A percentile compares a stretch with the other conserved stretches of the same genome.
phyloP scores from a whole-genome alignment of 179 eudicot species.

The Beta lomatogona region DNA sequence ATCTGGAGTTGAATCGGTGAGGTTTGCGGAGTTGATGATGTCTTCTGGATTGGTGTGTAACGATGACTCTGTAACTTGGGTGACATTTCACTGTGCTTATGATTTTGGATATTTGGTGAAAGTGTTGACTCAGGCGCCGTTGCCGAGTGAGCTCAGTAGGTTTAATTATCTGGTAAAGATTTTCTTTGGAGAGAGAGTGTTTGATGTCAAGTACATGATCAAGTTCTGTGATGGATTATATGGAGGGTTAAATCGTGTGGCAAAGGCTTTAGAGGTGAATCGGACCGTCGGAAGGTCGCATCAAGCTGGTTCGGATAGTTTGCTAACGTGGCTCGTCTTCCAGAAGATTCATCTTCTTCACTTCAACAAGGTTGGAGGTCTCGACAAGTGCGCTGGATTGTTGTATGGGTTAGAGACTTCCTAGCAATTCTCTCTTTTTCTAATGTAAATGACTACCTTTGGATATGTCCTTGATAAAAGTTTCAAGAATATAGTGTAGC shows the following conservation, averaged over 20 bases:
- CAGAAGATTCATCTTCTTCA: conserved; percentile 39
- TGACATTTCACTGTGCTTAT: conserved; percentile 73
- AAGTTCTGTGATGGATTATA: conserved; percentile 52
- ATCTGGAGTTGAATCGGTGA: conserved; percentile 46
- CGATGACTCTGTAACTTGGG: conserved; percentile 47
- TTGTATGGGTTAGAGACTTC: conserved; percentile 50
- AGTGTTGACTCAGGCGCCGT: conserved; percentile 38
- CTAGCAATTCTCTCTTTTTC: conserved; percentile 8
- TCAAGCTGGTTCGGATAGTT: conserved; percentile 85
- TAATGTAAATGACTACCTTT: background rate
- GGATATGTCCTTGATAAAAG: background rate
- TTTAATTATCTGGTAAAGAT: conserved; percentile 40
- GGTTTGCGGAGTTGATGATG: conserved; percentile 61
- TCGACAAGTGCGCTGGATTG: conserved; percentile 40
- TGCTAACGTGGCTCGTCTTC: conserved; percentile 66
- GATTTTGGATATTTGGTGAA: conserved; percentile 74
- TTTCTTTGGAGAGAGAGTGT: conserved; percentile 56
- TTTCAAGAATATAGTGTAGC: background rate
- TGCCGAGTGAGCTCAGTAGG: conserved; percentile 43
- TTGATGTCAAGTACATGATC: conserved; percentile 69
- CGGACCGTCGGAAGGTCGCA: conserved; percentile 62
- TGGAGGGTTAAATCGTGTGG: conserved; percentile 74
- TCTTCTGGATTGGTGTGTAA: conserved; percentile 68
- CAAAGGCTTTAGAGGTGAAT: conserved; percentile 40
- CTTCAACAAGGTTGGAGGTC: conserved; percentile 22